Percentiles rank a stretch among this genome's conserved stretches.
Conservation (phyloP, 371 early-diverging fungal species). For the Lichtheimia corymbifera region DNA sequence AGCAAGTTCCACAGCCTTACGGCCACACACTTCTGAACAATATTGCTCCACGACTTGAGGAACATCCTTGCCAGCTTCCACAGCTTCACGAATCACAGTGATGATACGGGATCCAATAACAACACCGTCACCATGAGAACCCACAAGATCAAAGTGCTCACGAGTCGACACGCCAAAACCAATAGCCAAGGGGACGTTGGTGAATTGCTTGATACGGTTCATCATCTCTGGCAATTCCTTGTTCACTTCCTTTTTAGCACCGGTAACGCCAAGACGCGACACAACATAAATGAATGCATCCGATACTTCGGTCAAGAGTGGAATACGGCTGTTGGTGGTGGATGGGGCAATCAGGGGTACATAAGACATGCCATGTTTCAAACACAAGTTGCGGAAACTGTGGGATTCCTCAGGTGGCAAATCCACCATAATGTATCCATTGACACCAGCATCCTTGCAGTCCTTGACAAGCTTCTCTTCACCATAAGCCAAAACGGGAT, state of each 20-base stretch:
- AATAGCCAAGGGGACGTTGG: constrained; percentile 86
- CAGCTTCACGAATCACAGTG: constrained; percentile 69
- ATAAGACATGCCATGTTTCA: constrained; percentile 79
- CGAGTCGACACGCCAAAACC: constrained; percentile 95
- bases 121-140: constrained; percentile 89
- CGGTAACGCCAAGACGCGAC: constrained; percentile 93
- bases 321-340: constrained; percentile 83
- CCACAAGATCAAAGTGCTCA: constrained; percentile 86
- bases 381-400: constrained; percentile 77
- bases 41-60: constrained; percentile 60
- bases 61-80: constrained; percentile 45
- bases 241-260: constrained; percentile 67
- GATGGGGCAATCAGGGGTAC: constrained; percentile 95
- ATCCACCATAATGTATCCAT: constrained; percentile 97
- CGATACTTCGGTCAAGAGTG: constrained; percentile 75
- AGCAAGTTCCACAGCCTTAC: constrained; percentile 31
- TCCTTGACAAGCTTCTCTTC: constrained; percentile 81
- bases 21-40: constrained; percentile 65
- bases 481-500: constrained; percentile 93
- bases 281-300: constrained; percentile 96
- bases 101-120: constrained; percentile 94
- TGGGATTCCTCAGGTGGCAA: constrained; percentile 95
- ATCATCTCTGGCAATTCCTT: constrained; percentile 74
- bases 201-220: constrained; percentile 75
- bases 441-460: constrained; percentile 82